Evolutionary conservation across 345 rosid genomes (phyloP).

Genomic region (Carallia pectinifolia): DNA sequence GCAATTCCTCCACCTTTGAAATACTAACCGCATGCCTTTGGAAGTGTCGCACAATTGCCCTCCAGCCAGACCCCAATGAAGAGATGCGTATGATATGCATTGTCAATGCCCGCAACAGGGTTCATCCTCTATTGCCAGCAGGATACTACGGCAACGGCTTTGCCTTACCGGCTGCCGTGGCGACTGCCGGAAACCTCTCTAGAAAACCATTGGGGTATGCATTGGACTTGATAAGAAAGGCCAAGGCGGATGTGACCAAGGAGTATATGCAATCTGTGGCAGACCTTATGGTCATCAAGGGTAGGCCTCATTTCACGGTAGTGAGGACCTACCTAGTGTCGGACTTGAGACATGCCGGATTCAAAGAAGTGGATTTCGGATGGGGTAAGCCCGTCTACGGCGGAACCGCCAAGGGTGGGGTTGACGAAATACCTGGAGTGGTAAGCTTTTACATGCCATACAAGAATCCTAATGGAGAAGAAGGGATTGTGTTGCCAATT

Average conservation of each 20-base stretch:
- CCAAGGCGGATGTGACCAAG: conserved; percentile 21
- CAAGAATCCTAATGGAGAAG: conserved; percentile 17
- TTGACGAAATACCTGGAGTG: neutral
- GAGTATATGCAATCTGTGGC: conserved; percentile 23
- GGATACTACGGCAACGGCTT: conserved; percentile 25
- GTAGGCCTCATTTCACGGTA: neutral
- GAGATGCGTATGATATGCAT: neutral
- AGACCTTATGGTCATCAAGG: conserved; percentile 18
- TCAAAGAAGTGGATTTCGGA: conserved; percentile 23
- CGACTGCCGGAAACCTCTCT: conserved; percentile 9
- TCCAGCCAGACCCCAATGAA: conserved; percentile 3
- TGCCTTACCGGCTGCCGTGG: conserved; percentile 16
- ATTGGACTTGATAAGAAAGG: neutral
- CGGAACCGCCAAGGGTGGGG: conserved; percentile 18
- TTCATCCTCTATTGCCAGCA: neutral
- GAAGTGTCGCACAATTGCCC: conserved; percentile 22
- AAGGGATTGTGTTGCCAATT: conserved; percentile 18
- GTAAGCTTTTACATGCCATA: conserved; percentile 3
- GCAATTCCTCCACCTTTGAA: conserved; percentile 5
- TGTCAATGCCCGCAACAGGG: neutral
- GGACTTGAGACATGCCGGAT: neutral
- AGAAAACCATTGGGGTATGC: neutral
- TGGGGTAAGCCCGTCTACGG: conserved; percentile 28
- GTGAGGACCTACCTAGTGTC: conserved; percentile 4
- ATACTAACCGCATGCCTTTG: conserved; percentile 14